Percentiles rank a stretch among this genome's conserved stretches.
These are phyloP conservation scores for Thelonectria rubi DNA, from an alignment of 2,329 filamentous ascomycete genomes.

Conservation along the genomic window DNA sequence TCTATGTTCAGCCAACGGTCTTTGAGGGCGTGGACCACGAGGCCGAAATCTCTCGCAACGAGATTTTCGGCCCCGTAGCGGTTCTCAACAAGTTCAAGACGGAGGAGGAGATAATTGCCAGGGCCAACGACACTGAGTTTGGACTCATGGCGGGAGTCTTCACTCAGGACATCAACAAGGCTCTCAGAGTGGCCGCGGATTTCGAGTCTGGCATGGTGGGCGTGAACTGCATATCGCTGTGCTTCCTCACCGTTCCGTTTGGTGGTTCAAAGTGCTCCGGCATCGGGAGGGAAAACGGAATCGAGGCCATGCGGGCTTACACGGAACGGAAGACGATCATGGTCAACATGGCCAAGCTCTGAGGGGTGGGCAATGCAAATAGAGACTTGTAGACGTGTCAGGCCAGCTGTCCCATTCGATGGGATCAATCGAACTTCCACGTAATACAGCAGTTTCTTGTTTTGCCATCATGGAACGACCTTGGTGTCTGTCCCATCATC, in stretches of 20 bases:
- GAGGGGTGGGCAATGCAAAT: not conserved
- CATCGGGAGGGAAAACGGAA: constrained; percentile 58
- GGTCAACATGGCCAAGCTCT: constrained; percentile 49
- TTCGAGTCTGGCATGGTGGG: constrained; percentile 77
- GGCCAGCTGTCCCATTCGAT: too few relatives aligned
- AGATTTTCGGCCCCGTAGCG: constrained; percentile 68
- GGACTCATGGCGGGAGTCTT: constrained; percentile 63
- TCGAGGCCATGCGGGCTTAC: constrained; percentile 56
- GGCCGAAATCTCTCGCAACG: constrained; percentile 59
- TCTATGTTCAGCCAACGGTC: constrained; percentile 57
- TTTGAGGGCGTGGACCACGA: constrained; percentile 54
- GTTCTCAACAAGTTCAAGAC: constrained; percentile 64
- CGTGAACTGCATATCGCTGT: constrained; percentile 62
- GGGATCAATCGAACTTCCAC: too few relatives aligned
- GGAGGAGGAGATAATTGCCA: constrained; percentile 63
- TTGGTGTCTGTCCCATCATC: too few relatives aligned
- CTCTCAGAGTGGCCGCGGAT: constrained; percentile 61
- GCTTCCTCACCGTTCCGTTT: constrained; percentile 55
- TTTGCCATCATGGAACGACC: too few relatives aligned
- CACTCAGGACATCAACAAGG: constrained; percentile 70
- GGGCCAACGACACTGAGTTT: constrained; percentile 61
- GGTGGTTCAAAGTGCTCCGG: constrained; percentile 62
- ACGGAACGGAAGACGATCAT: constrained; percentile 62
- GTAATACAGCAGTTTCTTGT: too few relatives aligned
- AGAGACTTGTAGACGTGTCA: too few relatives aligned